phyloP scores from a whole-genome alignment of 2,329 filamentous ascomycete species.

The Acephala macrosclerotiorum region DNA sequence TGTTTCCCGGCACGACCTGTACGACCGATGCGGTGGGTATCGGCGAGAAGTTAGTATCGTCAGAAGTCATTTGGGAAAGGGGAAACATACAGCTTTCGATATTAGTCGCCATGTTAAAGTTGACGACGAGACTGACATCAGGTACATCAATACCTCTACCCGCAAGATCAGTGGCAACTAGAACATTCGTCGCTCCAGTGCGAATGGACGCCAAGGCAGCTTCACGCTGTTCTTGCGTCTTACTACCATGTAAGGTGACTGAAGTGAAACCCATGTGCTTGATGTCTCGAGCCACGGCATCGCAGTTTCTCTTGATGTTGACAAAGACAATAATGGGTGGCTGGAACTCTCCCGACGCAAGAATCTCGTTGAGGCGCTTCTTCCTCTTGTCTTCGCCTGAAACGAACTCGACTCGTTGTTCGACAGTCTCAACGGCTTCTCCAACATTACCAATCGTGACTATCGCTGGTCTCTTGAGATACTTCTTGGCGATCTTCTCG shows the following conservation, averaged over 20 bases:
- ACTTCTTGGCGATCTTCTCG: constrained; percentile 96
- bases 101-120: constrained; percentile 96
- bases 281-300: constrained; percentile 92
- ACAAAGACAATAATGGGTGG: constrained; percentile 98
- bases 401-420: constrained; percentile 94
- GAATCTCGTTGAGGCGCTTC: constrained; percentile 92
- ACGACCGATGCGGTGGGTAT: constrained; percentile 95
- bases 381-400: constrained; percentile 93
- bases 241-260: constrained; percentile 92
- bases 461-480: constrained; percentile 89
- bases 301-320: constrained; percentile 99
- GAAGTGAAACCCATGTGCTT: constrained; percentile 90
- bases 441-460: constrained; percentile 94
- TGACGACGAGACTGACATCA: constrained; percentile 92
- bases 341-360: constrained; percentile 79
- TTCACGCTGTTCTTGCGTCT: constrained; percentile 98
- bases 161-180: constrained; percentile 95
- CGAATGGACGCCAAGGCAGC: constrained; percentile 87
- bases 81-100: constrained; percentile 98
- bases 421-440: constrained; percentile 96
- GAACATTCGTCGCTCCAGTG: constrained; percentile 79
- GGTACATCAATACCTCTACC: constrained; percentile 97
- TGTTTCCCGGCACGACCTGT: constrained; percentile 97
- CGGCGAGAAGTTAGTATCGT: too few species aligned
- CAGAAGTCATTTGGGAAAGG: too few species aligned